phyloP scores from a whole-genome alignment of 1,139 yeast species.

The Suhomyces bokatorum region DNA sequence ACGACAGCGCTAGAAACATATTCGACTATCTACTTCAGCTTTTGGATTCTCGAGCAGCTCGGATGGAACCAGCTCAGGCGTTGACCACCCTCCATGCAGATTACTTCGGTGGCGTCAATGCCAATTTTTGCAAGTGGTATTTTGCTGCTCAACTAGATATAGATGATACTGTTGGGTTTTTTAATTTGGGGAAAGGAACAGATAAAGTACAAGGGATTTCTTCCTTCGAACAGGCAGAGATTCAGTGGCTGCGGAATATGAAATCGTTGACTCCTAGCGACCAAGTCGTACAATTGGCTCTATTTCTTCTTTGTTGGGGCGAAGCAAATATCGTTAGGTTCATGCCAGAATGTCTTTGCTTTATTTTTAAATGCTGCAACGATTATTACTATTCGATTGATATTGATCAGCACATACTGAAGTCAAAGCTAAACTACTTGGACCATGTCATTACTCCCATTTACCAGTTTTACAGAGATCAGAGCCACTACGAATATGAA shows the following conservation, averaged over 20 bases:
- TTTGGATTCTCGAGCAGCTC: slow-evolving; percentile 69
- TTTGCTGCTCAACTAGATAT: slow-evolving; percentile 61
- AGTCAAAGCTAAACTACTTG: slow-evolving; percentile 39
- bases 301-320: slow-evolving; percentile 45
- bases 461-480: slow-evolving; percentile 50
- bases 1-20: slow-evolving; percentile 63
- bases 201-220: background rate
- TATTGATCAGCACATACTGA: slow-evolving; percentile 25
- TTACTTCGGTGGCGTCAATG: slow-evolving; percentile 85
- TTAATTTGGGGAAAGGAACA: slow-evolving; percentile 40
- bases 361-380: slow-evolving; percentile 34
- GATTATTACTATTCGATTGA: slow-evolving; percentile 21
- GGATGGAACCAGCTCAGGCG: slow-evolving; percentile 57
- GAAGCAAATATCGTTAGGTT: slow-evolving; percentile 45
- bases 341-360: slow-evolving; percentile 46
- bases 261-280: slow-evolving; percentile 20
- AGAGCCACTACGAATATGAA: slow-evolving; percentile 39
- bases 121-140: slow-evolving; percentile 94
- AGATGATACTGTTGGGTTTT: slow-evolving; percentile 3
- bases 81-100: slow-evolving; percentile 65
- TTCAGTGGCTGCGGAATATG: slow-evolving; percentile 28
- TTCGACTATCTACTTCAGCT: slow-evolving; percentile 61
- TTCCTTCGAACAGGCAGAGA: slow-evolving; percentile 51
- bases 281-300: slow-evolving; percentile 31
- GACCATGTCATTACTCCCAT: slow-evolving; percentile 76